Evolutionary conservation across 176 grass and related monocot genomes (phyloP), one percentile per base, ranked within the genome.

Genomic region (Miscanthus lutarioriparius): DNA sequence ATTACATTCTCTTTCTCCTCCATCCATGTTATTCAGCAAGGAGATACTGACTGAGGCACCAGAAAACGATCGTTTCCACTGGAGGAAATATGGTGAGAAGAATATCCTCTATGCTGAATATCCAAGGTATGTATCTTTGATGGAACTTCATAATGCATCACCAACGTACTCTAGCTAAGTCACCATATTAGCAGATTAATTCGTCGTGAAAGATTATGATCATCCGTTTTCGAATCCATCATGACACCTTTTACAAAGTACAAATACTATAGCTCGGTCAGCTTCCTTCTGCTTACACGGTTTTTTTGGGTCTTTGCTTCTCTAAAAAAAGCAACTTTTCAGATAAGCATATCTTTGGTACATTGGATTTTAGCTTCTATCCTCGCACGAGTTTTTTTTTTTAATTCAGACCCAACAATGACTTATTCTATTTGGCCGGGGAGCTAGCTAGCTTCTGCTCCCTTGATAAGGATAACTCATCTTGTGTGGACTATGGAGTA

Each of bases 1-100:
- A 67, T 75, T 36, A 14, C 30, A 82, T 35, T 20, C 17, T 2
- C 1, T 11, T 45, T 74, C 0, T 48, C 43, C 27, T n/a, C n/a
- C n/a, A n/a, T 28, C 72, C 36, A 30, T 54, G n/a, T 23, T 81
- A 54, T 70, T 58, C 43, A 90, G 88, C 15, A 78, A 53, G 65
- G 63, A 76, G 43, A 77, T 82, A 54, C 3, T 72, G 4, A 82
- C 83, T 5, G 35, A 82, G 6, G 72, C 78, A 56, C 88, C 83
- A 44, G 72, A 86, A 78, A 90, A 85, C 7, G 83, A 90, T 37
- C 20, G 10, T 53, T 90, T 82, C 67, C 88, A 90, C 36, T 90
- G 88, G 88, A 90, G 88, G 54, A 90, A 90, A 66, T 90, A 90
- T 66, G 88, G 88, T 0, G 88, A 90, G 73, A 90, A 90, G 88